Evolutionary conservation across 257 asterid genomes (phyloP).

Genomic region (Petunia axillaris): DNA sequence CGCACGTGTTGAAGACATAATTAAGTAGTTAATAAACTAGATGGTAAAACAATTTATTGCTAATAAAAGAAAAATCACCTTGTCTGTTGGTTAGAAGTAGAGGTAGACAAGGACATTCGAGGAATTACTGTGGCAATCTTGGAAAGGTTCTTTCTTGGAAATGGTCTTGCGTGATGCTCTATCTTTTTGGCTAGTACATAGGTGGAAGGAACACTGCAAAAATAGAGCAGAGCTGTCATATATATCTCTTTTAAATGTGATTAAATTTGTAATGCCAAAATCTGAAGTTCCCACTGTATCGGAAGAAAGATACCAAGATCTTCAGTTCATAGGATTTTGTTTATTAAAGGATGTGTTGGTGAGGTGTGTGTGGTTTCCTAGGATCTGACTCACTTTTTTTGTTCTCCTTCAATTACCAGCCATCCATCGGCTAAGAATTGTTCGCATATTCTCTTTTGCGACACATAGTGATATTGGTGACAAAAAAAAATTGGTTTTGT

Average conservation of each 20-base stretch:
- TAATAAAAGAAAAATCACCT: neutral
- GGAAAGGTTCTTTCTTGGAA: neutral
- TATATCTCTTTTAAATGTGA: neutral
- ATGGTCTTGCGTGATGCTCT: neutral
- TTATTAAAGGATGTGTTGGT: neutral
- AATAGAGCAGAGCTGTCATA: neutral
- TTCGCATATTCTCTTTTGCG: neutral
- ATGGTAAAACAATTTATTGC: neutral
- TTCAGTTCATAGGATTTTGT: neutral
- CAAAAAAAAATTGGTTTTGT: no score
- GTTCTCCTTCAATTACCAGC: neutral
- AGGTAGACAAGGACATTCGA: constrained; percentile 17
- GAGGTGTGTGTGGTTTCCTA: neutral
- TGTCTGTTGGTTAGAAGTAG: neutral
- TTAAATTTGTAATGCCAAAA: neutral
- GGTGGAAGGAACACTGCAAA: constrained; percentile 8
- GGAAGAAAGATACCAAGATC: neutral
- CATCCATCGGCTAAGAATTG: neutral
- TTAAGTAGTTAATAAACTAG: no score
- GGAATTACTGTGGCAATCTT: constrained; percentile 23
- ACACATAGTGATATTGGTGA: no score
- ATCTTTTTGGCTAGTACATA: constrained; percentile 1
- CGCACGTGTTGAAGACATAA: neutral
- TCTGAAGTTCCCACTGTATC: neutral
- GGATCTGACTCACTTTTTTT: neutral